A percentile compares a stretch with the other conserved stretches of the same genome.
phyloP scores from a whole-genome alignment of 169 alveolate species.

The Plasmodium fragile region DNA sequence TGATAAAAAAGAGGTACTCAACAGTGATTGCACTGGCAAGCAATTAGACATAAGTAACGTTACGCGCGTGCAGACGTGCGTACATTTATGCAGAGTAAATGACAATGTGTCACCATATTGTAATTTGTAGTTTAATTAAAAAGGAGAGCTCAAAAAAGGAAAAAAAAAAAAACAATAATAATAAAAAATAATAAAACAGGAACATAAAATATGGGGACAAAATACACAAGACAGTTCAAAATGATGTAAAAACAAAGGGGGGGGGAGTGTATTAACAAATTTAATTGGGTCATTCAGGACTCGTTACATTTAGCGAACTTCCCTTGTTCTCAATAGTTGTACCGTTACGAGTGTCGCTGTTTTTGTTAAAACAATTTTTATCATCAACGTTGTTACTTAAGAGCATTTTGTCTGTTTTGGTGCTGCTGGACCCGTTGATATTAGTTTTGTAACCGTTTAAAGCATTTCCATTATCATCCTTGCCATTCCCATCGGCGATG shows the following conservation, averaged over 20 bases:
- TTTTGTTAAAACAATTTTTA: not conserved
- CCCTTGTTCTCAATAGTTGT: not conserved
- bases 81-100: not conserved
- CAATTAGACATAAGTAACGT: not conserved
- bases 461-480: not conserved
- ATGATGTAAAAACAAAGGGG: not conserved
- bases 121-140: not conserved
- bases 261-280: not conserved
- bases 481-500: not conserved
- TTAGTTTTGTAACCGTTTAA: not conserved
- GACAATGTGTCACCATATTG: not conserved
- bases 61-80: not conserved
- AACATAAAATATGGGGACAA: not conserved
- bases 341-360: not conserved
- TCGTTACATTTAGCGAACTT: not conserved
- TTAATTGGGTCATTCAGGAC: not conserved
- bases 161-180: not conserved
- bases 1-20: not conserved
- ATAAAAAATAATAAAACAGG: not conserved
- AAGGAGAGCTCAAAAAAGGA: not conserved
- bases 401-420: not conserved
- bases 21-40: not conserved
- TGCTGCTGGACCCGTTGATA: constrained; percentile 1
- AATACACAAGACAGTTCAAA: constrained; percentile 21
- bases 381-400: not conserved